Evolutionary conservation across 345 rosid species (phyloP), one percentile per base, ranked within the genome.

Genomic region (Linum trigynum): DNA sequence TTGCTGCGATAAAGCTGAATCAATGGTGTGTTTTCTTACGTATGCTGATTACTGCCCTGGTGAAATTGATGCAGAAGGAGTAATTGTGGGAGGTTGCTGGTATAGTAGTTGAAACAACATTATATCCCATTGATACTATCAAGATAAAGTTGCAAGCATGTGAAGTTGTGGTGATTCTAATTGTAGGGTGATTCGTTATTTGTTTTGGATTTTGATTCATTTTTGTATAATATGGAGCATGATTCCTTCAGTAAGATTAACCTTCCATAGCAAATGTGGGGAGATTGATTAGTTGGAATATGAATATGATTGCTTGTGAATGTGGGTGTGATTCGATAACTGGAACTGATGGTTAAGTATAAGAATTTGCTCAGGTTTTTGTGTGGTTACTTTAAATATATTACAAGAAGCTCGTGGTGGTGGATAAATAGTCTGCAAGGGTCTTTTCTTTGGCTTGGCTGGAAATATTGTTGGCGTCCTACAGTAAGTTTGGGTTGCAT

Each of bases 71-170:
- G 76, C 87, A 92, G 98, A 92, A 83, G 98, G 98, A 11, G 79
- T 81, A 69, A 73, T 92, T 70, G 98, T 95, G 38, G 98, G 98
- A 75, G 97, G 98, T 91, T 36, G 94, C 97, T 76, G 98, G 97
- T 64, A 94, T 86, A 76, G 97, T 90, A 51, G 98, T 90, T 70
- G 98, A 92, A 74, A 85, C 96, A 37, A 91, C 94, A 65, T 80
- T 92, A 50, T 92, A 92, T 72, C 98, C 97, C 16, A 83, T 92
- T 66, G 98, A 90, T 73, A 92, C 98, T 0, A 86, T 92, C 71
- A 92, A 90, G 84, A 92, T 97, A 15, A 74, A 97, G 74, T 84
- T 92, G 71, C 98, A 92, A 91, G 98, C 81, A 79, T 71, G 87
- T 86, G 78, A 69, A 57, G 53, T 48, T 48, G 3, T 45, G 0